Evolutionary conservation across 2,329 filamentous ascomycete species (phyloP), one percentile per base, ranked within the genome.

Genomic region (Claviceps humidiphila): DNA sequence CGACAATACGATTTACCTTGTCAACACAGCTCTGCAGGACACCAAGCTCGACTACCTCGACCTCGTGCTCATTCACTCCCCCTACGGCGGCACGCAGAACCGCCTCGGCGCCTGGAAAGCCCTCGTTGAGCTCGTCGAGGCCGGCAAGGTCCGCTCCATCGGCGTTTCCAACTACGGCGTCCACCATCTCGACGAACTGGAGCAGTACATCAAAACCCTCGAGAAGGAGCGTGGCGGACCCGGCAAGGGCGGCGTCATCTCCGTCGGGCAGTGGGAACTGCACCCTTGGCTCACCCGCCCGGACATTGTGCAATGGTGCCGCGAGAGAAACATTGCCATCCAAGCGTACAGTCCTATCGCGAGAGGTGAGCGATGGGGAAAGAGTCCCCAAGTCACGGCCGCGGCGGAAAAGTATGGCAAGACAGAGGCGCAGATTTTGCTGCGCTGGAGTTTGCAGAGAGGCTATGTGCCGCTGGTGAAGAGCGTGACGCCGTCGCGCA

Each of bases 251-350:
- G 87, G 87, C 24, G 72, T 87, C 42, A 77, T 95, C 61, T 85
- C 83, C 55, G 85, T 95, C 40, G 89, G 88, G 42, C 90, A 95
- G 68, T 89, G 85, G 68, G 90, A 96, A 69, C 71, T 96, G 11
- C 90, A 96, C 67, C 90, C 90, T 1, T 96, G 89, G 89, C 80
- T 89, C 43, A 75, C 82, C 8, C 76, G 89, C n/a, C 71, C 75
- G 22, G 89, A 95, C 61, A 88, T 96, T 55, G 81, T 83, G 8
- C 71, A 78, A 47, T 96, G 89, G 89, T 86, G 85, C 59, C 66
- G 74, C 56, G 74, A 82, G 65, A 74, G 80, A 17, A 74, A 74
- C 54, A 71, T 87, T 20, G 75, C 80, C 37, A 65, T 86, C 14
- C 75, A 89, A 68, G 80, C 80, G 0, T 84, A 82, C 63, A 75